Conservation (phyloP, 331 rosid species). For the Acacia pycnantha region DNA sequence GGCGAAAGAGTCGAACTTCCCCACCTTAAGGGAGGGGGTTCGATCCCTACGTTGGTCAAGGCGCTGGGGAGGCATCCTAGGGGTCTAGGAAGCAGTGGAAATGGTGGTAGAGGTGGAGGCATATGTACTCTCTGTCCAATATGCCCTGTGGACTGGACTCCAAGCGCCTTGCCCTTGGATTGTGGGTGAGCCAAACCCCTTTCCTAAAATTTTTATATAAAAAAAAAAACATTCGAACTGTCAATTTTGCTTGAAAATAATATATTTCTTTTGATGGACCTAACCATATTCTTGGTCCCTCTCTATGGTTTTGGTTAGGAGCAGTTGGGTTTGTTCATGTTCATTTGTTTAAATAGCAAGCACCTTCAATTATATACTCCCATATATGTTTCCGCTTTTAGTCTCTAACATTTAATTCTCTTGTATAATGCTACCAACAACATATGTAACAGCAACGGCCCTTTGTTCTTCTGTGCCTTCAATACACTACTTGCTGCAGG, state of each 20-base stretch:
- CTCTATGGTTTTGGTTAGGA: slow-evolving; percentile 7
- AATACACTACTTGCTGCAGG: not conserved
- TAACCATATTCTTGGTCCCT: not conserved
- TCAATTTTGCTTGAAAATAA: not conserved
- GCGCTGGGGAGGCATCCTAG: too few species aligned
- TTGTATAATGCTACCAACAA: not conserved
- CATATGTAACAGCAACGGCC: not conserved
- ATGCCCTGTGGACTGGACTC: too few species aligned
- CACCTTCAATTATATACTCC: not conserved
- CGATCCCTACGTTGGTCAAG: too few species aligned
- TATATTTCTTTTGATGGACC: not conserved
- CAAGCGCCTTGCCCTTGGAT: too few species aligned
- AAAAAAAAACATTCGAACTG: too few species aligned
- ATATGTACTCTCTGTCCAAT: too few species aligned
- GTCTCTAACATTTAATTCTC: not conserved
- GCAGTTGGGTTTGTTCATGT: not conserved
- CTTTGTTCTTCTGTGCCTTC: not conserved
- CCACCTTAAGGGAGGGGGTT: too few species aligned
- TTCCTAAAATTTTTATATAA: too few species aligned
- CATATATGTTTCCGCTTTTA: slow-evolving; percentile 3
- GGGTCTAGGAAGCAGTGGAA: too few species aligned
- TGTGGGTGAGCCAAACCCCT: too few species aligned
- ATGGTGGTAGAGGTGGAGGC: too few species aligned
- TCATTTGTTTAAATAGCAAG: not conserved
- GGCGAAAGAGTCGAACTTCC: too few species aligned